phyloP scores from a whole-genome alignment of 2,329 filamentous ascomycete genomes.

The Neonectria sp. region DNA sequence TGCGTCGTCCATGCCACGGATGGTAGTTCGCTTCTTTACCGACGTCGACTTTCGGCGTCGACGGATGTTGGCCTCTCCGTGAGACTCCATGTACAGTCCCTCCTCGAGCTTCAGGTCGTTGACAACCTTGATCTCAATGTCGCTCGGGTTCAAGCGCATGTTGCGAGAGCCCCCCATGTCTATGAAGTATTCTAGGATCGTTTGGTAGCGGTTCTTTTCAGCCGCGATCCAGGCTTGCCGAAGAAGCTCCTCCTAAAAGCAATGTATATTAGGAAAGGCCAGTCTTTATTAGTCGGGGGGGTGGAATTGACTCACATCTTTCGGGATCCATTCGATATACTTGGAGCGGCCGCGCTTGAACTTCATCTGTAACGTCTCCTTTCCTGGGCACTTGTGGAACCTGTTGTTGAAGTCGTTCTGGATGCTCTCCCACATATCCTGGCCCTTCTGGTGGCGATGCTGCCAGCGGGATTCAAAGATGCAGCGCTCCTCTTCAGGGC shows the following conservation, averaged over 20 bases:
- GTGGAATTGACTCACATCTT: conserved; percentile 61
- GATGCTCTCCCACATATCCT: conserved; percentile 72
- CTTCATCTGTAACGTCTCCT: conserved; percentile 71
- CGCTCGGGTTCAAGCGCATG: conserved; percentile 64
- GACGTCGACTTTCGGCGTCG: conserved; percentile 60
- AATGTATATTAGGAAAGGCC: conserved; percentile 23
- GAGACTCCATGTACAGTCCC: conserved; percentile 57
- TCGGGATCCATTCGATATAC: conserved; percentile 63
- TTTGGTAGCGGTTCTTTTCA: conserved; percentile 61
- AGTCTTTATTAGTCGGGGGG: not conserved
- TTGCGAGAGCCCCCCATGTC: conserved; percentile 65
- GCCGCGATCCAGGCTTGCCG: conserved; percentile 57
- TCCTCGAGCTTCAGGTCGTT: conserved; percentile 58
- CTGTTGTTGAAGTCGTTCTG: conserved; percentile 57
- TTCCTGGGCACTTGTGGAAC: conserved; percentile 57
- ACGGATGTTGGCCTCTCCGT: conserved; percentile 54
- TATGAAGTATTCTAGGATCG: conserved; percentile 61
- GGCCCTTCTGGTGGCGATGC: conserved; percentile 64
- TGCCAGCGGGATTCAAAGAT: conserved; percentile 66
- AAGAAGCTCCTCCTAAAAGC: conserved; percentile 57
- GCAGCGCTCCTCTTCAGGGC: conserved; percentile 63
- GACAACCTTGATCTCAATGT: conserved; percentile 66
- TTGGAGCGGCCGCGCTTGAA: conserved; percentile 66
- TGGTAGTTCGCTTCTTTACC: conserved; percentile 45
- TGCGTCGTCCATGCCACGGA: conserved; percentile 39